These are phyloP conservation scores for Karstenula rhodostoma DNA, from an alignment of 2,329 filamentous ascomycete species.

Conservation along the genomic window DNA sequence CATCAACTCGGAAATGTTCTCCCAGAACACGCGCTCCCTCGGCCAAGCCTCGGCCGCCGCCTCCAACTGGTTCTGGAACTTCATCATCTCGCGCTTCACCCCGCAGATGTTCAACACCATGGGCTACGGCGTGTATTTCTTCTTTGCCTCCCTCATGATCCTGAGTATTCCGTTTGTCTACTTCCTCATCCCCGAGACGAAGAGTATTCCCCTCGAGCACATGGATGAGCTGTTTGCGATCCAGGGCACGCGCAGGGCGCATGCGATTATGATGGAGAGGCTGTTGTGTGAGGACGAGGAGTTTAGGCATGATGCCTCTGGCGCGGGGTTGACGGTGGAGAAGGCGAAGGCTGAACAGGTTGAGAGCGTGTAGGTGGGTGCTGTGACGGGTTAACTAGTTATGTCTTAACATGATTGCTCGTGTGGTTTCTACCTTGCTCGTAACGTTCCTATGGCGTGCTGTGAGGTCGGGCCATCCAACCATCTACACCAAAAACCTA, in stretches of 20 bases:
- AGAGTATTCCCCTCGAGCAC: constrained; percentile 55
- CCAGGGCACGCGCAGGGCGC: constrained; percentile 51
- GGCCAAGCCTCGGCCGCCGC: constrained; percentile 76
- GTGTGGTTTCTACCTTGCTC: too few relatives aligned
- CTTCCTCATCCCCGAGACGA: constrained; percentile 55
- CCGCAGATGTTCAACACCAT: constrained; percentile 66
- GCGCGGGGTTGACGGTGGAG: constrained; percentile 31
- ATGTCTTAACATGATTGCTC: too few relatives aligned
- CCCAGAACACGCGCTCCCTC: constrained; percentile 69
- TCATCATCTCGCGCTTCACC: constrained; percentile 73
- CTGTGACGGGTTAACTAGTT: background rate
- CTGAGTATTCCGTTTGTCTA: constrained; percentile 56
- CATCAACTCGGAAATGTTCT: constrained; percentile 77
- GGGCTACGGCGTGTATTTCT: constrained; percentile 55
- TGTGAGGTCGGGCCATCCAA: too few relatives aligned
- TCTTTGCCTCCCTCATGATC: constrained; percentile 59
- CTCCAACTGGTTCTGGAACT: constrained; percentile 78
- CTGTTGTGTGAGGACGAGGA: constrained; percentile 50
- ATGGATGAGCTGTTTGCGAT: constrained; percentile 58
- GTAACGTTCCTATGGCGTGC: too few relatives aligned
- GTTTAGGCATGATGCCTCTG: constrained; percentile 51
- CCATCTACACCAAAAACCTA: too few relatives aligned
- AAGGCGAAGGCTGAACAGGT: constrained; percentile 43
- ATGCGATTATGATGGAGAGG: constrained; percentile 50
- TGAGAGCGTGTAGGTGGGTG: constrained; percentile 22